phyloP scores from a whole-genome alignment of 371 early-diverging fungal genomes.

The Mortierella sp. region DNA sequence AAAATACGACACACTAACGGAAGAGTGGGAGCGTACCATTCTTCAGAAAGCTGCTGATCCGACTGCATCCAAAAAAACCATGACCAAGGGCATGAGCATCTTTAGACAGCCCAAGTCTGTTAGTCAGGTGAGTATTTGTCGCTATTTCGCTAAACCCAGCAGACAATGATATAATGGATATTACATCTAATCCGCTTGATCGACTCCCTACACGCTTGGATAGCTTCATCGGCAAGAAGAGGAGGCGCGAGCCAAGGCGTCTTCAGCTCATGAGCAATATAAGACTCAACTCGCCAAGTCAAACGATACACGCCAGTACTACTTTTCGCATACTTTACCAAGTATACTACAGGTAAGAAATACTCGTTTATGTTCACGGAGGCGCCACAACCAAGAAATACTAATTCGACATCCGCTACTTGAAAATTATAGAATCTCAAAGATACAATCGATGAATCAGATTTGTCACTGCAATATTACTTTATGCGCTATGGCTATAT shows the following conservation, averaged over 20 bases:
- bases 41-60: slow-evolving; percentile 69
- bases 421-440: slow-evolving; percentile 64
- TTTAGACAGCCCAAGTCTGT: slow-evolving; percentile 66
- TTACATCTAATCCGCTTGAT: background rate
- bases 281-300: slow-evolving; percentile 72
- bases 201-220: background rate
- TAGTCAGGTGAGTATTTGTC: slow-evolving; percentile 60
- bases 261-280: slow-evolving; percentile 78
- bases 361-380: background rate
- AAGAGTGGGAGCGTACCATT: slow-evolving; percentile 83
- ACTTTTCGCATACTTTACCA: slow-evolving; percentile 73
- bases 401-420: background rate
- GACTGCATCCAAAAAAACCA: slow-evolving; percentile 60
- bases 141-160: background rate
- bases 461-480: slow-evolving; percentile 76
- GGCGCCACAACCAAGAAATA: too few relatives aligned
- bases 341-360: slow-evolving; percentile 68
- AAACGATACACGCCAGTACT: slow-evolving; percentile 70
- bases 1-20: slow-evolving; percentile 76
- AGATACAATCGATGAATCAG: slow-evolving; percentile 79
- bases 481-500: slow-evolving; percentile 76
- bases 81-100: slow-evolving; percentile 57
- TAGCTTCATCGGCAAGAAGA: slow-evolving; percentile 77
- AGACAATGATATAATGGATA: background rate
- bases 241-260: slow-evolving; percentile 75